phyloP scores from a whole-genome alignment of 208 protist genomes.

The Entamoeba histolytica region DNA sequence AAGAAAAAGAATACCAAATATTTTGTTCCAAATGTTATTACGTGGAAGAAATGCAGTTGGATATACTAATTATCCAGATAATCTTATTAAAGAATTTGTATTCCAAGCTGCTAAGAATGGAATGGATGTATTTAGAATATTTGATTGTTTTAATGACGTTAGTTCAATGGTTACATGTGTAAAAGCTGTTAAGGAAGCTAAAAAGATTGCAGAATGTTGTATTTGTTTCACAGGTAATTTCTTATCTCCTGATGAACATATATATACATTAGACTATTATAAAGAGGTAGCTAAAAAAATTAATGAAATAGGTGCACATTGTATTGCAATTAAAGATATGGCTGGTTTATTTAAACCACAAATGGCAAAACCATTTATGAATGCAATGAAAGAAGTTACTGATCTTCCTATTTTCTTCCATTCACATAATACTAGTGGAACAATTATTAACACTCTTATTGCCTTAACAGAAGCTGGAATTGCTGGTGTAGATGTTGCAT shows the following conservation, averaged over 20 bases:
- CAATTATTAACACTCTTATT: slow-evolving; percentile 51
- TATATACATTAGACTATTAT: slow-evolving; percentile 43
- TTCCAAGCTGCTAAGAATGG: slow-evolving; percentile 42
- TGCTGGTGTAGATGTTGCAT: slow-evolving; percentile 50
- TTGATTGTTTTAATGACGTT: slow-evolving; percentile 63
- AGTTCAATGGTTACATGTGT: slow-evolving; percentile 47
- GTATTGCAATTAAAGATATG: slow-evolving; percentile 61
- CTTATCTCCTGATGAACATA: slow-evolving; percentile 23
- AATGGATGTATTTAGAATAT: slow-evolving; percentile 66
- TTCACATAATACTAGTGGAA: slow-evolving; percentile 59
- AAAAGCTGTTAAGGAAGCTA: slow-evolving; percentile 32
- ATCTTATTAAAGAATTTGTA: slow-evolving; percentile 54
- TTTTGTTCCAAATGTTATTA: slow-evolving; percentile 62
- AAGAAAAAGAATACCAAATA: slow-evolving; percentile 51
- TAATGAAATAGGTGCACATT: slow-evolving; percentile 37
- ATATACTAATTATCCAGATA: slow-evolving; percentile 63
- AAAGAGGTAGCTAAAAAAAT: slow-evolving; percentile 9
- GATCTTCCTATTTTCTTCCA: slow-evolving; percentile 62
- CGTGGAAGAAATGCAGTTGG: slow-evolving; percentile 61
- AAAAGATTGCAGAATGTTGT: slow-evolving; percentile 35
- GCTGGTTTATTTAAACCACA: slow-evolving; percentile 49
- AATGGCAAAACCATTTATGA: slow-evolving; percentile 30
- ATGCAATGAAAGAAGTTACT: slow-evolving; percentile 40
- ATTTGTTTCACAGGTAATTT: slow-evolving; percentile 42
- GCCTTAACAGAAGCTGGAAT: slow-evolving; percentile 44